Evolutionary conservation across 139 green algal species (phyloP), one percentile per base, ranked within the genome.

Genomic region (Chlorella sp.): DNA sequence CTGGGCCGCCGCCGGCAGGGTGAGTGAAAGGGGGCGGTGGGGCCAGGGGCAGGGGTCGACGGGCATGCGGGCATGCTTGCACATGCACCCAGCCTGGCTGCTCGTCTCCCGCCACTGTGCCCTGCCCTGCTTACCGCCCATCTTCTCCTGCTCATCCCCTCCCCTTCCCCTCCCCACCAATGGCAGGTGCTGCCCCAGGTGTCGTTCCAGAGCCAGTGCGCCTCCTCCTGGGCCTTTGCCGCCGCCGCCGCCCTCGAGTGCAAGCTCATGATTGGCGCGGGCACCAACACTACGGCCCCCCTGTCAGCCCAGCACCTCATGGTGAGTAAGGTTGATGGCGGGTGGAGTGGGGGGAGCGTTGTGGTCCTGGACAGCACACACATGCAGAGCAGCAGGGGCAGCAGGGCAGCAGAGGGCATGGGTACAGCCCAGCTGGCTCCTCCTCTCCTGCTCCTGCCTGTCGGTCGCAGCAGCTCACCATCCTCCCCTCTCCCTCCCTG

Each of bases 241-340:
- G 73, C 46, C 73, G 73, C 73, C 73, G 73, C 44, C 44, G 73
- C 73, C 44, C 44, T 80, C 73, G 73, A 80, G 73, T 80, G 46
- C 28, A 41, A 32, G 32, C 73, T 80, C 26, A 41, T 80, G 73
- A 80, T 80, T 40, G 38, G 34, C 38, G 24, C 22, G 41, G 46
- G 14, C 30, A 4, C 46, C 73, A 80, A 80, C 73, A 65, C 73
- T 32, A 65, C 73, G 14, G n/a, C 44, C 73, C 32, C 46, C 73
- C 73, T 80, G 46, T 80, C 73, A 8, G 40, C 46, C 0, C 73
- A 64, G 32, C 30, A 80, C 44, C 65, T 80, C 44, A 62, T 80
- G 73, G 73, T 80, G 73, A 62, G 73, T 0, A 1, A 11, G 67
- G 67, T 46, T 14, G 70, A 7, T 26, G 6, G 41, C 16, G 16